Base-by-base conservation (phyloP, 768 basidiomycete species). In the Epithele typhae region DNA sequence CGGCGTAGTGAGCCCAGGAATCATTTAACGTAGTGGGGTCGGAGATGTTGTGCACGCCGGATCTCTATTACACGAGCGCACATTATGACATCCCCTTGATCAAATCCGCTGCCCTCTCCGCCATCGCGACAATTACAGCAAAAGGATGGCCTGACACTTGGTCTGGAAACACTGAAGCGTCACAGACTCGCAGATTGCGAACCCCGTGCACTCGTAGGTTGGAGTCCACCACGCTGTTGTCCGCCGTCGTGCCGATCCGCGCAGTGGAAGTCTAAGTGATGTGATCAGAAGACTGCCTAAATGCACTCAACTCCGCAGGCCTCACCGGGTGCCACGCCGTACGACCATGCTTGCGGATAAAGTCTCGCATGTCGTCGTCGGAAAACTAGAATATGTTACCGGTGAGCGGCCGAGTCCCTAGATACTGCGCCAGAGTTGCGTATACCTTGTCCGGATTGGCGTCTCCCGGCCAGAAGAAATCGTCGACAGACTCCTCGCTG, bases 141-240 rank as follows among this genome's bases (percentile, higher is more conserved):
- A 38, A 41, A 11, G 49, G 43, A 18, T 51, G 49, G 4, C 49
- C 49, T 5, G 49, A 51, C 3, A 51, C 38, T 18, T 40, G 43
- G 5, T 12, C 17, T 9, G 49, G 49, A 27, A 48, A 45, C 7
- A 51, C 42, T 22, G 42, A 41, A 9, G 51, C 21, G 37, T 46
- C 41, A 8, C 46, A 56, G 25, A 68, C 66, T 39, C 73, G 61
- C 34, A 77, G 55, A 50, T 69, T 69, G 34, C 46, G 40, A 8
- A 69, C 61, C 14, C 73, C 74, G 55, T 76, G 69, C 1, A 77
- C 74, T 7, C 60, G 53, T 17, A 71, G 52, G 32, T 66, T 58
- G 25, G 64, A 63, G 52, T 72, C 69, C 39, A 76, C 71, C 3
- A 73, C 73, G 33, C 76, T 75, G 8, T 41, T 27, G 3, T 24